Evolutionary conservation across 495 filamentous ascomycete genomes (phyloP), one percentile per base, ranked within the genome.

Genomic region (Elasticomyces elasticus): DNA sequence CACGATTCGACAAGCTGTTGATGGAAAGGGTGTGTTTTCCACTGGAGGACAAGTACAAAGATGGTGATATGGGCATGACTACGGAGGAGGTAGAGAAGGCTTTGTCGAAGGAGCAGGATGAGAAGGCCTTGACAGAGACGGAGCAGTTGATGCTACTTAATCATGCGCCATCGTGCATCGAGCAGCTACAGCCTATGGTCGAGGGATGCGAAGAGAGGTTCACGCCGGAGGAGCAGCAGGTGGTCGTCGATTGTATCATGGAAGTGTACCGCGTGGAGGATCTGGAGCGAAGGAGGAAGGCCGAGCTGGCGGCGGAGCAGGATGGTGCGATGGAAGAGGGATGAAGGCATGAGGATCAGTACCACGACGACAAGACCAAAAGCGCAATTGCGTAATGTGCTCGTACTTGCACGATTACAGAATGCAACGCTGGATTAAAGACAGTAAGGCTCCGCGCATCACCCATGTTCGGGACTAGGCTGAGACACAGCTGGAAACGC

Each of bases 111-210:
- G 54, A 58, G 54, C 54, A 62, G 43, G 50, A 58, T 23, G 37
- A 27, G 43, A 62, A 62, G 59, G 13, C 25, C 13, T 24, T 62
- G 49, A 58, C 49, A 13, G 59, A 62, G 28, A 47, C 59, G 49
- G 59, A 62, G 49, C 12, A 31, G 10, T 30, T 62, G 38, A 54
- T 54, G 59, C 26, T 62, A 13, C 15, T 37, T 19, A 62, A 62
- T 42, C 54, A 41, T 38, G 59, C 59, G 43, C 59, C 59, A 23
- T 26, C 9, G 38, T 22, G 30, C 10, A 24, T 54, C 26, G 59
- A 62, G 55, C 23, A 53, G 38, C 35, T 62, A 33, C 43, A 57
- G 54, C 59, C 59, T 24, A 58, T 57, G 54, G 42, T 62, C 19
- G 59, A 62, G 51, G 40, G 51, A 17, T 12, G 15, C 10, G 59